phyloP scores from a whole-genome alignment of 495 filamentous ascomycete species.

The Penicillium cataractarum region DNA sequence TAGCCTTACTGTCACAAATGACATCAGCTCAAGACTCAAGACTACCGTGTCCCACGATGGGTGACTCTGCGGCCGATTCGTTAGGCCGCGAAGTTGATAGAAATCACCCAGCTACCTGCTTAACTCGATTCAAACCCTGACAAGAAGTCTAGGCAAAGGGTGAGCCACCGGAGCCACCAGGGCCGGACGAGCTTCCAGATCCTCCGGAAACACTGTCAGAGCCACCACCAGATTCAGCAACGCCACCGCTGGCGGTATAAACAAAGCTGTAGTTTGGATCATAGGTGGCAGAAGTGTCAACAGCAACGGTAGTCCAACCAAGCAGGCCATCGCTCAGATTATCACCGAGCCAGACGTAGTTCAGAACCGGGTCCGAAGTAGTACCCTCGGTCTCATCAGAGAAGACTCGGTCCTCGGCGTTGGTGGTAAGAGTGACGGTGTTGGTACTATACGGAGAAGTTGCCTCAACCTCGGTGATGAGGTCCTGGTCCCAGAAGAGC shows the following conservation, averaged over 20 bases:
- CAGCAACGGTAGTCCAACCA: constrained; percentile 55
- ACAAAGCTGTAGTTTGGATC: constrained; percentile 11
- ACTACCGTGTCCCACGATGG: too few species aligned
- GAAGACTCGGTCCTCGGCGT: constrained; percentile 51
- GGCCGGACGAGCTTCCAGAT: neutral
- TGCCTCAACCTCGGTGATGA: constrained; percentile 45
- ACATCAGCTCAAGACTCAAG: too few species aligned
- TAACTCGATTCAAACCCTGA: neutral
- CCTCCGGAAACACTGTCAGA: neutral
- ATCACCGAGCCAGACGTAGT: constrained; percentile 56
- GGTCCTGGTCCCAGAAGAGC: constrained; percentile 55
- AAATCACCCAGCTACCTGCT: neutral
- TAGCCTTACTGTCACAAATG: too few species aligned
- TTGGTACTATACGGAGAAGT: constrained; percentile 57
- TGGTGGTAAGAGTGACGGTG: constrained; percentile 42
- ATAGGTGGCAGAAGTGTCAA: constrained; percentile 39
- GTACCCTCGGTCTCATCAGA: constrained; percentile 44
- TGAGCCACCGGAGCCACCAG: neutral
- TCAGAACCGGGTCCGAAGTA: constrained; percentile 56
- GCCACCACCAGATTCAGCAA: constrained; percentile 5
- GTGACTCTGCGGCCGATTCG: too few species aligned
- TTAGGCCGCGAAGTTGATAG: neutral
- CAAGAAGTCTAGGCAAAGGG: neutral
- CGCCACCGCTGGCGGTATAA: constrained; percentile 7
- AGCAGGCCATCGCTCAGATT: constrained; percentile 54